Evolutionary conservation across 1,284 basidiomycete genomes (phyloP).

Genomic region (Pseudozyma pruni): DNA sequence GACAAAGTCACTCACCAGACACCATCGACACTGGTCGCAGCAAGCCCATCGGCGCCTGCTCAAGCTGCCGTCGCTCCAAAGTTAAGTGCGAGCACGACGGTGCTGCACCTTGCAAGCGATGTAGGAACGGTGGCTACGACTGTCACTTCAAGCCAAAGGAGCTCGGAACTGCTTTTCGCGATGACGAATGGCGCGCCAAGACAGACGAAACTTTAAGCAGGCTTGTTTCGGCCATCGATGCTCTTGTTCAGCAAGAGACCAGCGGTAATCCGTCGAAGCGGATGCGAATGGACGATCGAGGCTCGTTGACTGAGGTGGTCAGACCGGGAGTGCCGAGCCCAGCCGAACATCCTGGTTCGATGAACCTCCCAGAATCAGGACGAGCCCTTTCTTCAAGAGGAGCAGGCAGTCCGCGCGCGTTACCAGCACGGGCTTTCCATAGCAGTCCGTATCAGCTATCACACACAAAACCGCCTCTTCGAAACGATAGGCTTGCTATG

Average conservation of each 20-base stretch:
- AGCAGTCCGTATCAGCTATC: no score
- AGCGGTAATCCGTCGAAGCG: not conserved
- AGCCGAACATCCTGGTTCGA: no score
- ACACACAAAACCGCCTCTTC: no score
- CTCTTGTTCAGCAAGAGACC: constrained; percentile 18
- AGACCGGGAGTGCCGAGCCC: no score
- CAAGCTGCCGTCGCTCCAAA: constrained; percentile 32
- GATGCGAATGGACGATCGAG: not conserved
- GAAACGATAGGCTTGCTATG: no score
- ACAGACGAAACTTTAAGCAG: constrained; percentile 38
- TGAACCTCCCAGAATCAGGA: no score
- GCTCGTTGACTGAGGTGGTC: no score
- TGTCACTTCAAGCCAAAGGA: constrained; percentile 34
- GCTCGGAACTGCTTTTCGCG: constrained; percentile 7
- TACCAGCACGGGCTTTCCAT: no score
- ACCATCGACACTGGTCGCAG: not conserved
- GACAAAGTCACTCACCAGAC: constrained; percentile 4
- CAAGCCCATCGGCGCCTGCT: constrained; percentile 22
- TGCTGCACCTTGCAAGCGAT: constrained; percentile 23
- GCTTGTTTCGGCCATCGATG: constrained; percentile 23
- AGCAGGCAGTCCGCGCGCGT: no score
- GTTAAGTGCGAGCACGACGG: constrained; percentile 37
- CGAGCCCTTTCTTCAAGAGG: no score
- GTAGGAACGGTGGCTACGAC: constrained; percentile 30
- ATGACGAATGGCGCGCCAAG: constrained; percentile 32